These are phyloP conservation scores for Metarhizium album DNA, from an alignment of 2,329 filamentous ascomycete species.

Conservation along the genomic window DNA sequence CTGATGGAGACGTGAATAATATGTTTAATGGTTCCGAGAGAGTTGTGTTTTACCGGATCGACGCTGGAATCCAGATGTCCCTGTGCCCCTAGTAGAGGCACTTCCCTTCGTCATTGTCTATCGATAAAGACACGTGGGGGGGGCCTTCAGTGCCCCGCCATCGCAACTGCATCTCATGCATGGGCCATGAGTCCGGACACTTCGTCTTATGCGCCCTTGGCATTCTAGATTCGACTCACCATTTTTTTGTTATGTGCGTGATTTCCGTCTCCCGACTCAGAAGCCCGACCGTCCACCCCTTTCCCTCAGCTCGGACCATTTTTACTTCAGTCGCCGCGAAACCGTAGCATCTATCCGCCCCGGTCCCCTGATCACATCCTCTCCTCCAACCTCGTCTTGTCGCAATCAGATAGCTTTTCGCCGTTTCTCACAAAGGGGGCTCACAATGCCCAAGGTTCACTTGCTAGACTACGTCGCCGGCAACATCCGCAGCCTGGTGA, in stretches of 20 bases:
- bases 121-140: background rate
- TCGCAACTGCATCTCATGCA: constrained; percentile 10
- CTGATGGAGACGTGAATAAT: too few species aligned
- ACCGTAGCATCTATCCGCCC: too few species aligned
- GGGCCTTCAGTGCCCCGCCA: constrained; percentile 15
- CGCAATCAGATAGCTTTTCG: background rate
- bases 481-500: constrained; percentile 90
- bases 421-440: background rate
- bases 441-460: constrained; percentile 64
- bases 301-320: too few species aligned
- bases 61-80: too few species aligned
- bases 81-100: too few species aligned
- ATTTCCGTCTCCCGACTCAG: background rate
- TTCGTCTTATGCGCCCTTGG: background rate
- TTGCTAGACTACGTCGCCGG: constrained; percentile 85
- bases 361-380: background rate
- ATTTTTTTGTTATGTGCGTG: background rate
- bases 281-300: background rate
- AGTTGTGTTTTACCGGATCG: too few species aligned
- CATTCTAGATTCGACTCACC: constrained; percentile 3
- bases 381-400: background rate
- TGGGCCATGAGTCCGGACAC: too few species aligned
- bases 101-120: too few species aligned
- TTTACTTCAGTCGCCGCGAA: too few species aligned
- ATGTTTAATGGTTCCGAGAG: too few species aligned